Evolutionary conservation across 2,329 filamentous ascomycete genomes (phyloP), one percentile per base, ranked within the genome.

Genomic region (Penicillium verrucosum): DNA sequence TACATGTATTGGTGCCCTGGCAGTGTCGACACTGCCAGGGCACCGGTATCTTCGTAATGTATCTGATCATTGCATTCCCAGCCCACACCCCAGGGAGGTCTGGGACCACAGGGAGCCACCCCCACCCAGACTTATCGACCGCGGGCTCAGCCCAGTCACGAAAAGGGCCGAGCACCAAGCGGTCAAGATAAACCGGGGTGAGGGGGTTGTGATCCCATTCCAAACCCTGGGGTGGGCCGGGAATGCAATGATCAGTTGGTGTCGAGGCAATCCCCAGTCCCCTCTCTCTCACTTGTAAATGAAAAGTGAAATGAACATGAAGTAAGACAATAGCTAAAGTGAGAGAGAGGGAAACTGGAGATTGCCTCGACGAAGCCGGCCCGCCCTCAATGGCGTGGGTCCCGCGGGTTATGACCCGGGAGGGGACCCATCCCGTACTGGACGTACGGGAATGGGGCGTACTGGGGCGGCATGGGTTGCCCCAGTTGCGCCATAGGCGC

Each of bases 381-480:
- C 51, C 36, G 14, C 37, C 51, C 49, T 56, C 48, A 56, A 56
- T 37, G 54, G 48, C 54, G 54, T 36, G 53, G 53, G 12, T 38
- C 54, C 41, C 41, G 10, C 21, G 54, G 54, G 40, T 56, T 51
- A 18, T 52, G 54, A 51, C 54, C 54, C 27, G 48, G 54, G 27
- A 56, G 41, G 42, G 79, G 47, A 40, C 34, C 40, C 54, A 58
- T 53, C 16, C 50, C 50, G 43, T 64, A 66, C 8, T 58, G 59
- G 8, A 59, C 56, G 48, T 63, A 66, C 29, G 64, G 64, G 55
- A 72, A 68, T n/a, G 67, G 70, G 7, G 65, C 68, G 53, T 68
- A 73, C 14, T 70, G 56, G 23, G 62, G 46, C 12, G 61, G 58
- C 61, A 60, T 58, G 4, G 54, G 63, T 42, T 61, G 60, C 38